Base-by-base conservation (phyloP, 2,329 filamentous ascomycete species). In the Penicillium sp. region DNA sequence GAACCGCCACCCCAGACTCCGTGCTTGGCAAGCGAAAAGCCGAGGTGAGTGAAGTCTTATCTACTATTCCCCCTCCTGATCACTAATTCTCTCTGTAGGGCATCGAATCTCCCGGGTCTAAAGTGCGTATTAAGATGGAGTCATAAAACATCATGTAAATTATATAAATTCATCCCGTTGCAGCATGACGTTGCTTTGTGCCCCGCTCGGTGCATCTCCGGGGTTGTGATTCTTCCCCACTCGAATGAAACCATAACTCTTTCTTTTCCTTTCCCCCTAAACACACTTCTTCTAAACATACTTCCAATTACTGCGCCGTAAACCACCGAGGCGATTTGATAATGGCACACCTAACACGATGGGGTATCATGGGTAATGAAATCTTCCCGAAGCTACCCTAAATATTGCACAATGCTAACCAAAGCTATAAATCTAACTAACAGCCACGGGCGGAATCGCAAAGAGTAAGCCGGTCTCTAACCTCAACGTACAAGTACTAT, bases 1-100 rank as follows among this genome's bases (percentile, higher is more conserved):
- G 70, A 69, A 80, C 62, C 10, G 70, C 70, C 21, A 88, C 85
- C 5, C 87, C 87, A 1, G 88, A 89, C 69, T 85, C 84, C 14
- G 80, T 90, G 27, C 72, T 90, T 63, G 88, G 88, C 50, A 92
- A 92, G 76, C 80, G 90, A 60, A 93, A 92, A 75, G 88, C 88
- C 49, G 89, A 91, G 78, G 85, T 84, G 65, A 62, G 72, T 63
- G 42, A 13, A 42, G 10, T 23, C 33, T 53, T 21, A 4, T 42
- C 21, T 53, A 5, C 9, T 2, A 31, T 46, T 19, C 8, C 13
- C 39, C 5, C 21, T 27, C 19, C 13, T 19, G 14, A 19, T 43
- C 35, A 43, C 27, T 44, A 42, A n/a, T 21, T 45, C 9, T 42
- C 23, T 45, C 14, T 25, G 11, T 53, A 75, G 69, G 69, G 71